Percentiles rank a stretch among this genome's conserved stretches.
Evolutionary conservation across 176 grass and related monocot species (phyloP).

Genomic region (Puya raimondii): DNA sequence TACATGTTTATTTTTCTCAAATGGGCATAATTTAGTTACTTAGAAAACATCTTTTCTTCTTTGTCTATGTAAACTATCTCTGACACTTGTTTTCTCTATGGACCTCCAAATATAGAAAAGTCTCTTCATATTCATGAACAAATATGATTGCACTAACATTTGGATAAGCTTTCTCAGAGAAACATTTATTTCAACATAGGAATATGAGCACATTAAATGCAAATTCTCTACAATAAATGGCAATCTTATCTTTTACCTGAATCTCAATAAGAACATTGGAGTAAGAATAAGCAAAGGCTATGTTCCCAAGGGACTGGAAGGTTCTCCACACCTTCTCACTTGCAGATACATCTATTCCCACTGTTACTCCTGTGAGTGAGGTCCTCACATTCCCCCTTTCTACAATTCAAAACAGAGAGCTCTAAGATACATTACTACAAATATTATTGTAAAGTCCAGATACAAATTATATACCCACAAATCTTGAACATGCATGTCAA

Average conservation of each 20-base stretch:
- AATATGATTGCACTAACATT: too few relatives aligned
- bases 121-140: too few relatives aligned
- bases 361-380: constrained; percentile 56
- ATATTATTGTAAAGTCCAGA: not conserved
- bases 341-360: constrained; percentile 58
- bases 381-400: constrained; percentile 50
- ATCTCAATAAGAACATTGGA: constrained; percentile 98
- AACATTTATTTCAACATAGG: not conserved
- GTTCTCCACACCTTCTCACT: constrained; percentile 89
- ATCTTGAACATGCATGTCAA: too few relatives aligned
- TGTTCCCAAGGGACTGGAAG: constrained; percentile 85
- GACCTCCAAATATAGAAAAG: too few relatives aligned
- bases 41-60: too few relatives aligned
- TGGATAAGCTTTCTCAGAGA: not conserved
- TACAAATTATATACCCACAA: not conserved
- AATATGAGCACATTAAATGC: not conserved
- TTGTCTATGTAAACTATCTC: too few relatives aligned
- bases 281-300: constrained; percentile 91
- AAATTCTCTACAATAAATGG: not conserved
- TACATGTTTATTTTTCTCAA: too few relatives aligned
- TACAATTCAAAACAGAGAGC: constrained; percentile 18
- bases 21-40: too few relatives aligned
- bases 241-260: constrained; percentile 35
- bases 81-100: too few relatives aligned
- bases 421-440: not conserved